Evolutionary conservation across 2,329 filamentous ascomycete genomes (phyloP), one percentile per base, ranked within the genome.

Genomic region (Scedosporium minutisporum): DNA sequence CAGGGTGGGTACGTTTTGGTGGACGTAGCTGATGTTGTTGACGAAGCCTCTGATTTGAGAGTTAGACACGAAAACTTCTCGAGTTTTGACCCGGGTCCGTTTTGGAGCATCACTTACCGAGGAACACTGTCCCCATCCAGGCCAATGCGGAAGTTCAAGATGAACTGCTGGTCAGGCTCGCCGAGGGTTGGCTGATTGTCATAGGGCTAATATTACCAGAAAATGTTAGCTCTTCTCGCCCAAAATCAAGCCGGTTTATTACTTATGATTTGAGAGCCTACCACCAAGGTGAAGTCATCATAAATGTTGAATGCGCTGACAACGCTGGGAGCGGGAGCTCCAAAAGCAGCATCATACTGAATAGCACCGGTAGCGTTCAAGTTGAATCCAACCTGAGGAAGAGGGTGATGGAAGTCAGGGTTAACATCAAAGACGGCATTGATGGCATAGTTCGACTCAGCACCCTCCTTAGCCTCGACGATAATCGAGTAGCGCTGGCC

Each of bases 271-370:
- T 41, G 25, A 38, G 67, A 73, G 79, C 18, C 66, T 64, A 66
- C 64, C 38, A 55, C 79, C 0, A 96, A 81, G 0, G 74, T 80
- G 66, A 89, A 85, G 69, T 96, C 92, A 68, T 96, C 91, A 63
- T 88, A 87, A 1, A 86, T 82, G 25, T 87, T 74, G 58, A 91
- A 85, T 10, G 87, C 78, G 16, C 70, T 57, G 18, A 79, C 72
- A 4, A 71, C 68, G 69, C 21, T 66, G 64, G 44, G 67, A 65
- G 46, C 69, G 69, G 16, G 72, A 65, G 33, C 70, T 4, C 55
- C 29, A 12, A 63, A 67, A 16, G 65, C 65, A 0, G 68, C 61
- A 62, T 78, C 69, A 65, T 74, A 75, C 18, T 80, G 71, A 5
- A 81, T 71, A 63, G 77, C 72, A 3, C 77, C 79, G 0, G 79